A percentile compares a stretch with the other conserved stretches of the same genome.
Conservation (phyloP, 306 rosid species). For the Parietaria judaica region DNA sequence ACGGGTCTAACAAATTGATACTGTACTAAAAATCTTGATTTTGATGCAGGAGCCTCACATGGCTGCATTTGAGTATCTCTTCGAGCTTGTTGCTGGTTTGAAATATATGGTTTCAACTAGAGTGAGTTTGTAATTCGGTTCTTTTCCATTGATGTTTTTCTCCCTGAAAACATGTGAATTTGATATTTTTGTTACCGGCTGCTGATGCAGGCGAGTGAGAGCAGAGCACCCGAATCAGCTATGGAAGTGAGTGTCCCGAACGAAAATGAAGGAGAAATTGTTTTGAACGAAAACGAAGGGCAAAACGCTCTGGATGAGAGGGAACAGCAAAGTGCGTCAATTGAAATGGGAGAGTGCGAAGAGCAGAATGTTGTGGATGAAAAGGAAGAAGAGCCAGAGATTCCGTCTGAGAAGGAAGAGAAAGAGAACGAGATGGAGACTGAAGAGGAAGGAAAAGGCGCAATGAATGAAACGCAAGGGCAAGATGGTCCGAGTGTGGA, state of each 20-base stretch:
- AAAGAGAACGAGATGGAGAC: neutral
- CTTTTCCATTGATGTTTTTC: slow-evolving; percentile 1
- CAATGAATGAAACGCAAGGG: no score
- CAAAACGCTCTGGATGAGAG: neutral
- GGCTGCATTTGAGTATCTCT: slow-evolving; percentile 68
- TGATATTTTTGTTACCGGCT: neutral
- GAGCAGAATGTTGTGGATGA: neutral
- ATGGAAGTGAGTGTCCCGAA: neutral
- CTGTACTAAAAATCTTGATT: slow-evolving; percentile 15
- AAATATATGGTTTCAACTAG: slow-evolving; percentile 57
- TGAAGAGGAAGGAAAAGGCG: no score
- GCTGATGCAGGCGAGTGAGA: slow-evolving; percentile 37
- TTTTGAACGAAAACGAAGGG: neutral
- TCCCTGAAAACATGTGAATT: slow-evolving; percentile 1
- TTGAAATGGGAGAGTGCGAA: neutral
- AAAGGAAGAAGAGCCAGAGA: neutral
- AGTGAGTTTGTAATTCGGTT: slow-evolving; percentile 34
- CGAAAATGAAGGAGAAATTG: neutral
- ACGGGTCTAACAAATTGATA: neutral
- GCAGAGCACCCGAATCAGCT: slow-evolving; percentile 9
- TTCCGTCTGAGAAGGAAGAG: neutral
- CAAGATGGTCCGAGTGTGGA: no score
- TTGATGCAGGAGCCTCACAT: slow-evolving; percentile 71
- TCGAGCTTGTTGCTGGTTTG: slow-evolving; percentile 74
- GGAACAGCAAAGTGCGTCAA: neutral